Evolutionary conservation across 177 flowering plant genomes (phyloP), one percentile per base, ranked within the genome.

Genomic region (Vitis hybrid): DNA sequence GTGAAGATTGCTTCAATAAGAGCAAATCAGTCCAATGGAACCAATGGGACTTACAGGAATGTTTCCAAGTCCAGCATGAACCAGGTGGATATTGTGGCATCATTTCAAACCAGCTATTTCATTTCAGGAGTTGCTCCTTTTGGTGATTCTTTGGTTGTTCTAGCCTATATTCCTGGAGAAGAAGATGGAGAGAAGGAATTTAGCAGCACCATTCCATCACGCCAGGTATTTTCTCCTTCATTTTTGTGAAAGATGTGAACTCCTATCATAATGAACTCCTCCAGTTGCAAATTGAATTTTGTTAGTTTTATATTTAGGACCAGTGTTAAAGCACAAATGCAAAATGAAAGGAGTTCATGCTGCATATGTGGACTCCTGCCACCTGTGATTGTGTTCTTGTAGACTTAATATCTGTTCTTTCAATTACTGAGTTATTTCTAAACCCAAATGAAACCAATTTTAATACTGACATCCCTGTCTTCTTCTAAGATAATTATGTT

Each of bases 91-190:
- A 92, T 93, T 74, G 97, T 96, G 79, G 98, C 99, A 62, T 91
- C 99, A 66, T 96, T 96, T 69, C 97, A 93, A 74, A 91, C 97
- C 73, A 96, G 88, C 90, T 91, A 96, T 81, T 86, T 80, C 78
- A 89, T 96, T 74, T 91, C 99, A 54, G 99, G 99, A 75, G 83
- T 96, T 82, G 98, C 98, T 78, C 98, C 99, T 19, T 96, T 91
- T 85, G 99, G 97, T 75, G 98, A 93, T 82, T 78, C 89, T 75
- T 85, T 96, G 88, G 99, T 94, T 76, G 81, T 96, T 81, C 84
- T 96, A 69, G 97, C 99, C 67, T 93, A 96, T 80, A 91, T 95
- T 74, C 91, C 91, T n/a, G 90, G 83, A 66, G 89, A 89, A 81
- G 97, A 86, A 75, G 90, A 89, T 71, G 88, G 91, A 55, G 92